Evolutionary conservation across 768 basidiomycete species (phyloP).

Genomic region (Auriculariales sp.): DNA sequence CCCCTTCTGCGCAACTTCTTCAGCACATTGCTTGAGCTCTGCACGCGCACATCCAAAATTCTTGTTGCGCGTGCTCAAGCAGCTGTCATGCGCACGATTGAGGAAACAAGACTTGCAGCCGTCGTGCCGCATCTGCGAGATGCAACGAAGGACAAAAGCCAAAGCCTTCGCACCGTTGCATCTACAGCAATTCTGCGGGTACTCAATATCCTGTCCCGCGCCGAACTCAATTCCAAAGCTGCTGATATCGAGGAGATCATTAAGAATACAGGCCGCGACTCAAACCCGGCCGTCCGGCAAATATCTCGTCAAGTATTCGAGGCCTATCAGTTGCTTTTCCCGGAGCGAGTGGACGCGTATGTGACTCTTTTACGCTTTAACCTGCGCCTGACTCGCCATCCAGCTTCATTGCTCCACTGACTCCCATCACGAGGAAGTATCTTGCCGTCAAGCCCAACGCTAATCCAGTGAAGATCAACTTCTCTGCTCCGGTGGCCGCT

Average conservation of each 20-base stretch:
- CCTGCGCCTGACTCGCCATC: constrained; percentile 4
- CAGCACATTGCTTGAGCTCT: constrained; percentile 51
- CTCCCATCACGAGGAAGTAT: constrained; percentile 65
- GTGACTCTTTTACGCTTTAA: constrained; percentile 10
- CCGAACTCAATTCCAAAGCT: constrained; percentile 62
- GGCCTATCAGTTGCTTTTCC: constrained; percentile 58
- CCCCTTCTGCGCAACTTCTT: constrained; percentile 51
- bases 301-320: constrained; percentile 57
- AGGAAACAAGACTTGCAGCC: constrained; percentile 49
- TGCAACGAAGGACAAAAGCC: constrained; percentile 52
- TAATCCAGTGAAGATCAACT: background rate
- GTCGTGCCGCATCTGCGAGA: constrained; percentile 48
- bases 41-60: constrained; percentile 67
- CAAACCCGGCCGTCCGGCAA: constrained; percentile 62
- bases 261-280: constrained; percentile 49
- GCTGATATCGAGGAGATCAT: constrained; percentile 60
- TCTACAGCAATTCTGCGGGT: constrained; percentile 51
- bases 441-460: constrained; percentile 36
- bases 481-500: too few relatives aligned
- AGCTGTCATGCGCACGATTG: constrained; percentile 46
- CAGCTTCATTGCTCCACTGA: constrained; percentile 62
- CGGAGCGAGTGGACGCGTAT: constrained; percentile 52
- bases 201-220: constrained; percentile 64
- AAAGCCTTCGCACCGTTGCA: constrained; percentile 44
- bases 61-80: constrained; percentile 49